phyloP scores from a whole-genome alignment of 83 land plant species.

The Diphasiastrum complanatum region DNA sequence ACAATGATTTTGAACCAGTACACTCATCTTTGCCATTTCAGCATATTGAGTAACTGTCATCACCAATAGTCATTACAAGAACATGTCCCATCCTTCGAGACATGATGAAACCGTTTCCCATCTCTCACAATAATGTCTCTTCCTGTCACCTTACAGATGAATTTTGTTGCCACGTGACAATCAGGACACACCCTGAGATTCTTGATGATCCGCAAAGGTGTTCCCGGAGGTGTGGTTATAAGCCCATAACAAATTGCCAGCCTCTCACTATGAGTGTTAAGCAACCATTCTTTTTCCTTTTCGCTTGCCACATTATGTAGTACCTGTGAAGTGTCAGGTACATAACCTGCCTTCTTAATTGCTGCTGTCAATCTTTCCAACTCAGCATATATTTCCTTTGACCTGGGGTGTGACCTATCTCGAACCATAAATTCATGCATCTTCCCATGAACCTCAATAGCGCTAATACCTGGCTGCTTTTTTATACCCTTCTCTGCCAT shows the following conservation, averaged over 20 bases:
- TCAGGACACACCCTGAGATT: no score
- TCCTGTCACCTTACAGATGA: not conserved
- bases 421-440: slow-evolving; percentile 7
- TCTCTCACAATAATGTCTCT: slow-evolving; percentile 10
- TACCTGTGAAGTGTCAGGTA: not conserved
- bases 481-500: slow-evolving; percentile 17
- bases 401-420: not conserved
- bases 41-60: no score
- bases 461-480: slow-evolving; percentile 16
- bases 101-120: slow-evolving; percentile 8
- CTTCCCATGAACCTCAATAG: slow-evolving; percentile 14
- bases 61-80: slow-evolving; percentile 20
- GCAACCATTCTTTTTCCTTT: not conserved
- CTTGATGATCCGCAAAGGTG: not conserved
- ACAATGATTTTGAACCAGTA: no score
- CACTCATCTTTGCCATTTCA: no score
- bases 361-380: not conserved
- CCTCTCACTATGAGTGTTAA: no score
- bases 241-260: no score
- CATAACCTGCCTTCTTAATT: slow-evolving; percentile 11
- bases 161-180: not conserved
- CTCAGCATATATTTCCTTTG: not conserved
- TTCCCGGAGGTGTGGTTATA: not conserved
- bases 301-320: not conserved
- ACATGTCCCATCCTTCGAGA: slow-evolving; percentile 9